Evolutionary conservation across 2,329 filamentous ascomycete species (phyloP).

Genomic region (Alternaria sp.): DNA sequence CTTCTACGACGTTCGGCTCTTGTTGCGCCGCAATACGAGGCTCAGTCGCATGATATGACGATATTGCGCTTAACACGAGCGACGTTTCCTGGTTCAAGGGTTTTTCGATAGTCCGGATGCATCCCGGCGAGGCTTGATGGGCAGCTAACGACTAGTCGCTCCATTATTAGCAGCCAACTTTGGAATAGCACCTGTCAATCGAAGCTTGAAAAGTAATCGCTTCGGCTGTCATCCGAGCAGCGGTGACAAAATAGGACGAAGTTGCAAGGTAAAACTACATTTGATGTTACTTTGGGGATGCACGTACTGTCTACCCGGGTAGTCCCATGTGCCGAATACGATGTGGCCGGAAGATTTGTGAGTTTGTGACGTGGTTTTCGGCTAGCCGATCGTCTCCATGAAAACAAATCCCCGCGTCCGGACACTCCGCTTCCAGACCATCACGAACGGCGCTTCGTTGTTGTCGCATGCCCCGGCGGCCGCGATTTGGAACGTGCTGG

Average conservation of each 20-base stretch:
- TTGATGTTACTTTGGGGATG: not conserved
- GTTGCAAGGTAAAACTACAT: not conserved
- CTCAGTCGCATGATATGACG: not conserved
- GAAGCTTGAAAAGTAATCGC: not conserved
- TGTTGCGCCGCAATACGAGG: conserved; percentile 1
- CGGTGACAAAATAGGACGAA: not conserved
- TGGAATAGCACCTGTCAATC: not conserved
- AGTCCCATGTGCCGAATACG: not conserved
- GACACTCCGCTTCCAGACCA: not conserved
- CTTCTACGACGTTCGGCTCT: not conserved
- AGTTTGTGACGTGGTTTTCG: not conserved
- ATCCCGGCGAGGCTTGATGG: not conserved
- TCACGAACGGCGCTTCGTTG: not conserved
- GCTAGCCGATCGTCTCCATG: not conserved
- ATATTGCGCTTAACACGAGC: not conserved
- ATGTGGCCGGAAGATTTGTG: not conserved
- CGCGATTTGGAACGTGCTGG: not conserved
- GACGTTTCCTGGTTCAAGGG: not conserved
- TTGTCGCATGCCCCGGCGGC: not conserved
- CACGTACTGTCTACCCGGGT: not conserved
- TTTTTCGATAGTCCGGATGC: not conserved
- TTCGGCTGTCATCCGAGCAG: not conserved
- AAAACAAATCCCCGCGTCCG: not conserved
- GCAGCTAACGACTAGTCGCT: not conserved
- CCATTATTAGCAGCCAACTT: not conserved